phyloP scores from a whole-genome alignment of 768 basidiomycete genomes.

The Glaciozyma martinii region DNA sequence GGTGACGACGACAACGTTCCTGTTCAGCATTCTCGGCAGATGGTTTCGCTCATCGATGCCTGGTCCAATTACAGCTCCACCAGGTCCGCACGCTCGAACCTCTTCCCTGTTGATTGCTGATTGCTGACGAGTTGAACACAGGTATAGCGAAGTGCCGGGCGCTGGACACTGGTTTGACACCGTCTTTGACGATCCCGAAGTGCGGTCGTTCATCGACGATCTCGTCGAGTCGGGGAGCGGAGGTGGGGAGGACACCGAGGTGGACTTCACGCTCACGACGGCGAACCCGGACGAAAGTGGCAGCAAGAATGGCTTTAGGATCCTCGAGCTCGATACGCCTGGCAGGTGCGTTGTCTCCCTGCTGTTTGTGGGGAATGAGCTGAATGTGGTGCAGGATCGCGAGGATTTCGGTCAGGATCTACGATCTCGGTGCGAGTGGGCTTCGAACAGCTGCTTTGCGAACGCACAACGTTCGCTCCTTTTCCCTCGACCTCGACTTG shows the following conservation, averaged over 20 bases:
- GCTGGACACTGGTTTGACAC: neutral
- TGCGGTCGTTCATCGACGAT: neutral
- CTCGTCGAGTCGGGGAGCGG: slow-evolving; percentile 25
- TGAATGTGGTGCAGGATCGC: neutral
- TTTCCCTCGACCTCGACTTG: neutral
- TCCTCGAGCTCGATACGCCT: slow-evolving; percentile 53
- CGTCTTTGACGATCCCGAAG: neutral
- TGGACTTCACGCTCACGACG: slow-evolving; percentile 63
- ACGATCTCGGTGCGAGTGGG: no score
- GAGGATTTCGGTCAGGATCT: neutral
- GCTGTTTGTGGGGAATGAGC: neutral
- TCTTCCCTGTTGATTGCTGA: neutral
- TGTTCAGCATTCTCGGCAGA: slow-evolving; percentile 68
- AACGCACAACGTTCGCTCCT: neutral
- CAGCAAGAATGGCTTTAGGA: slow-evolving; percentile 59
- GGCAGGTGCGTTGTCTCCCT: slow-evolving; percentile 52
- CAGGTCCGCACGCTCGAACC: slow-evolving; percentile 47
- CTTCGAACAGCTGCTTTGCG: neutral
- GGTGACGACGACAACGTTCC: slow-evolving; percentile 80
- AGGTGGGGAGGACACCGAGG: slow-evolving; percentile 43
- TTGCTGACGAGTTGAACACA: neutral
- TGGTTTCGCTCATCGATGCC: slow-evolving; percentile 51
- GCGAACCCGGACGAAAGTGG: slow-evolving; percentile 61
- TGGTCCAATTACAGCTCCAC: slow-evolving; percentile 49
- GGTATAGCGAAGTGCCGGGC: neutral